These are phyloP conservation scores for Kodamaea derodonti DNA, from an alignment of 1,139 yeast species.

Conservation along the genomic window DNA sequence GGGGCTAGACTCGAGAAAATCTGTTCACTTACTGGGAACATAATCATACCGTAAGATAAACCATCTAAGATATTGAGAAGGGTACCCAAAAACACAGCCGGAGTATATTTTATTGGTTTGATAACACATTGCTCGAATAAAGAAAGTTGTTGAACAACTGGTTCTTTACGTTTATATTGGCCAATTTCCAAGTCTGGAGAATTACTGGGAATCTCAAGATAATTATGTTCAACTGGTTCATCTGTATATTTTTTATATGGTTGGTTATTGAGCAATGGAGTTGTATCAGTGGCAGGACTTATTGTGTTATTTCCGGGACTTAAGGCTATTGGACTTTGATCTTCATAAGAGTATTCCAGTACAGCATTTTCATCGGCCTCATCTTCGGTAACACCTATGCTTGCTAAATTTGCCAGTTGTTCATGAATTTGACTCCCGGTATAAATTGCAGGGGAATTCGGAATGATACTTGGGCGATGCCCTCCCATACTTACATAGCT, in stretches of 20 bases:
- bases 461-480: conserved; percentile 17
- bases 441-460: conserved; percentile 38
- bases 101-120: conserved; percentile 50
- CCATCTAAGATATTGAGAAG: conserved; percentile 87
- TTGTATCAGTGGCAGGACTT: background rate
- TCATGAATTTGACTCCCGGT: conserved; percentile 54
- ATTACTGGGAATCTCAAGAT: background rate
- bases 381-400: conserved; percentile 53
- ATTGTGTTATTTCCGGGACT: conserved; percentile 4
- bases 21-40: conserved; percentile 85
- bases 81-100: conserved; percentile 82
- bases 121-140: conserved; percentile 18
- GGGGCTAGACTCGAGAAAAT: conserved; percentile 78
- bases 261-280: conserved; percentile 1
- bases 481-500: conserved; percentile 35
- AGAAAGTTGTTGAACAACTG: conserved; percentile 5
- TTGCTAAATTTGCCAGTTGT: conserved; percentile 61
- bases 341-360: conserved; percentile 1
- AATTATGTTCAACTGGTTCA: background rate
- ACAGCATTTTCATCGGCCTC: conserved; percentile 15
- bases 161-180: background rate
- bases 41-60: conserved; percentile 92
- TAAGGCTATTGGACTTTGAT: background rate
- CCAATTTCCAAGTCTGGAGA: conserved; percentile 1
- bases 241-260: conserved; percentile 1